Evolutionary conservation across 257 asterid genomes (phyloP).

Genomic region (Salvia hispanica): DNA sequence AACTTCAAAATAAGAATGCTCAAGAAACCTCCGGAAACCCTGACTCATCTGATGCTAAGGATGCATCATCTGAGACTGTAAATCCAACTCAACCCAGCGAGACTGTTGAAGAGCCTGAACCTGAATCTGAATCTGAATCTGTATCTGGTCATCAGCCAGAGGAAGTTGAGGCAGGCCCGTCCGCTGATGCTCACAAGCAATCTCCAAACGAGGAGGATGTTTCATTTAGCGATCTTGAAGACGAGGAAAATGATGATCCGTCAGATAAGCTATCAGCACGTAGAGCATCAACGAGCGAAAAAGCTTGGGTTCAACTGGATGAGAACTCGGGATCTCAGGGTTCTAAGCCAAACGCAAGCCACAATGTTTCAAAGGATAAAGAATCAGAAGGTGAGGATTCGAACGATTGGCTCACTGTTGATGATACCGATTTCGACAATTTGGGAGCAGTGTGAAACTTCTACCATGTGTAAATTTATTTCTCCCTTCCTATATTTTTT

Average conservation of each 20-base stretch:
- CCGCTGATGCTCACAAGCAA: slow-evolving; percentile 32
- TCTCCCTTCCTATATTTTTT: neutral
- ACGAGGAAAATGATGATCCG: slow-evolving; percentile 42
- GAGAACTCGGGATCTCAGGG: slow-evolving; percentile 40
- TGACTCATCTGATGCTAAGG: slow-evolving; percentile 32
- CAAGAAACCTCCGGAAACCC: slow-evolving; percentile 42
- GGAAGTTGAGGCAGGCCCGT: slow-evolving; percentile 29
- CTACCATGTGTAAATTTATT: slow-evolving; percentile 34
- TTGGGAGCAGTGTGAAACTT: slow-evolving; percentile 43
- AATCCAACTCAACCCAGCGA: slow-evolving; percentile 33
- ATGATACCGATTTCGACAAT: slow-evolving; percentile 61
- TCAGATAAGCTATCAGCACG: slow-evolving; percentile 13
- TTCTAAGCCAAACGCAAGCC: slow-evolving; percentile 35
- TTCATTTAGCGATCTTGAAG: slow-evolving; percentile 80
- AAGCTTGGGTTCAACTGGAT: slow-evolving; percentile 53
- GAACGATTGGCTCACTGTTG: slow-evolving; percentile 72
- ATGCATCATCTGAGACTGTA: slow-evolving; percentile 31
- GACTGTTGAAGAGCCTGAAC: slow-evolving; percentile 32
- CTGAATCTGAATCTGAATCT: slow-evolving; percentile 5
- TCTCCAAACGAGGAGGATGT: slow-evolving; percentile 55
- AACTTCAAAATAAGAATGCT: slow-evolving; percentile 49
- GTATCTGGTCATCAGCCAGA: slow-evolving; percentile 28
- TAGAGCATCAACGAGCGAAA: slow-evolving; percentile 35
- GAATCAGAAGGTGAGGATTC: slow-evolving; percentile 78
- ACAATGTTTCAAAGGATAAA: slow-evolving; percentile 43